Base-by-base conservation (phyloP, 2,329 filamentous ascomycete genomes). In the Paraphoma chrysanthemicola region DNA sequence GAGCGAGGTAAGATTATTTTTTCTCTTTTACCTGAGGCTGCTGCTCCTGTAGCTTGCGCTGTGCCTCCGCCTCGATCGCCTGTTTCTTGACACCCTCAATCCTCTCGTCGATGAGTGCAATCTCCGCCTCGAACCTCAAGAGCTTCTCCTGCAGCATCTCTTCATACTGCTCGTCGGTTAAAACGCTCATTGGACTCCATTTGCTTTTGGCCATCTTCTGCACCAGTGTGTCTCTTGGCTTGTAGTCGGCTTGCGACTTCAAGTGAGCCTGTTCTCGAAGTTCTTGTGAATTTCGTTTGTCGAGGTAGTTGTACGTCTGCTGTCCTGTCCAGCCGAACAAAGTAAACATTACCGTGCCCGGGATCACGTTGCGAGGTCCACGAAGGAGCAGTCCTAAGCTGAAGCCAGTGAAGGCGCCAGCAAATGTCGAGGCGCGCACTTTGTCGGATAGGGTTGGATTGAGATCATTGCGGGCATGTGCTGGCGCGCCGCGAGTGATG, bases 41-140 rank as follows among this genome's bases (percentile, higher is more conserved):
- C n/a, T 48, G 48, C 29, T 59, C 51, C 18, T 59, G 45, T 16
- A 56, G 48, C 30, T 56, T 53, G 42, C 54, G 48, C 48, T 66
- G 54, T 30, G 52, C 46, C 11, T 72, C 62, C 39, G 53, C 36
- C 44, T 70, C 68, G 8, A 48, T 60, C 29, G 70, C 68, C 53
- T 69, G 53, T 47, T 66, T 68, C 48, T 61, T 71, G 23, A 88
- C 69, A 39, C 77, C 80, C 46, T 82, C 83, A 63, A 95, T 91
- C 68, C 86, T 87, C 51, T 94, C 91, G 67, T 95, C 90, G 36
- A 94, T 81, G 5, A 95, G 75, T 0, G 90, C 88, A 74, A 95
- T 92, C 59, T 94, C 90, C 1, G 86, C 90, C 62, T 95, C 89
- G 3, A 94, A 78, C 59, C 81, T 83, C 28, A 94, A 73, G 41